phyloP scores from a whole-genome alignment of 2,329 filamentous ascomycete genomes.

The Botrytis tulipae region DNA sequence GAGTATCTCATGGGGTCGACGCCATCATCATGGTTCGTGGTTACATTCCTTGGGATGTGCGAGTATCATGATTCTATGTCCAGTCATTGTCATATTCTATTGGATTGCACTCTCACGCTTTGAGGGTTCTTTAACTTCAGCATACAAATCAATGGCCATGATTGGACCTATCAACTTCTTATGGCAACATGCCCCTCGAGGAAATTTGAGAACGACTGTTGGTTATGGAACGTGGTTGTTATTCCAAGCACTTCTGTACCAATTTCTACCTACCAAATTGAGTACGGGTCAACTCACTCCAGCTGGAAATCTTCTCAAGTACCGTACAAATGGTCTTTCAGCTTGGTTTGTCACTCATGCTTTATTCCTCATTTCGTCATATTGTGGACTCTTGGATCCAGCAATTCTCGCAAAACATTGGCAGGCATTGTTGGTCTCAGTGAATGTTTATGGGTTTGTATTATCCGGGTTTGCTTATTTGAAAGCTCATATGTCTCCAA shows the following conservation, averaged over 20 bases:
- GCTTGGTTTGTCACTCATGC: slow-evolving; percentile 44
- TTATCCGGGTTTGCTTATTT: slow-evolving; percentile 39
- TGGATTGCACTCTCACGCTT: slow-evolving; percentile 32
- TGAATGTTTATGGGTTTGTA: slow-evolving; percentile 42
- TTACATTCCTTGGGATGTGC: slow-evolving; percentile 30
- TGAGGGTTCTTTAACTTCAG: slow-evolving; percentile 26
- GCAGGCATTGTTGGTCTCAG: slow-evolving; percentile 42
- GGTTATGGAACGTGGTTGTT: slow-evolving; percentile 40
- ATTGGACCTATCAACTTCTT: slow-evolving; percentile 26
- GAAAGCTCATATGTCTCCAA: slow-evolving; percentile 43
- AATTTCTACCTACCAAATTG: slow-evolving; percentile 38
- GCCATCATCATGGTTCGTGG: slow-evolving; percentile 34
- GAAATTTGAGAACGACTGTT: slow-evolving; percentile 22
- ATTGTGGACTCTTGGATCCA: slow-evolving; percentile 40
- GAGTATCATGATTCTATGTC: slow-evolving; percentile 29
- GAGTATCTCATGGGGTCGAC: slow-evolving; percentile 30
- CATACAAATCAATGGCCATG: slow-evolving; percentile 23
- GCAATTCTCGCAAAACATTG: slow-evolving; percentile 46
- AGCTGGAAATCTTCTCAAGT: slow-evolving; percentile 45
- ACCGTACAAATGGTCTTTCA: slow-evolving; percentile 45
- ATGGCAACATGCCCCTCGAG: slow-evolving; percentile 23
- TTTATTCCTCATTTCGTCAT: slow-evolving; percentile 35
- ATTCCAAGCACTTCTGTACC: slow-evolving; percentile 40
- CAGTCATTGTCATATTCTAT: slow-evolving; percentile 30
- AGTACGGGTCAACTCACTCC: slow-evolving; percentile 45